Percentiles rank a stretch among this genome's conserved stretches.
Evolutionary conservation across 495 filamentous ascomycete genomes (phyloP).

Genomic region (Neurospora sp.): DNA sequence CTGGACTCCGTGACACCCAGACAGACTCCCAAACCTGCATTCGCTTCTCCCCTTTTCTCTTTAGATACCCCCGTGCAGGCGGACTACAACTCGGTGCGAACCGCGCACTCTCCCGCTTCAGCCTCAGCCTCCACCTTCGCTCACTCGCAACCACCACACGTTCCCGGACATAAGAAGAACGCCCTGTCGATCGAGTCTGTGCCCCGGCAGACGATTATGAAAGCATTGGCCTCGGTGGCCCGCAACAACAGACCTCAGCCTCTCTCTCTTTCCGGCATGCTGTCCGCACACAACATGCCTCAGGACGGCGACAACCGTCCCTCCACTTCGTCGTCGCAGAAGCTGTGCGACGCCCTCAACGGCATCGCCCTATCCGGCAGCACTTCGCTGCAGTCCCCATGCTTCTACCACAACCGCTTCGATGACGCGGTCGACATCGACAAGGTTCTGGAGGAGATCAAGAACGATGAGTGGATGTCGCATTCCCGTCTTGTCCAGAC

Average conservation of each 20-base stretch:
- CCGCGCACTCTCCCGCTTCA: neutral
- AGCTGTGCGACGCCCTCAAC: conserved; percentile 55
- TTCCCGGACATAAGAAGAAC: conserved; percentile 45
- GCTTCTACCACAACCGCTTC: conserved; percentile 94
- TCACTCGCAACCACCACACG: neutral
- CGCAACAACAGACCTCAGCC: conserved; percentile 49
- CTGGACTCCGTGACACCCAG: neutral
- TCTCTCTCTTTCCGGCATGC: conserved; percentile 44
- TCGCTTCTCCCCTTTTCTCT: conserved; percentile 1
- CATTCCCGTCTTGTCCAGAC: conserved; percentile 91
- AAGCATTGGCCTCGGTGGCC: conserved; percentile 68
- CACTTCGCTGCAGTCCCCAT: conserved; percentile 68
- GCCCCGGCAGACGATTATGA: conserved; percentile 78
- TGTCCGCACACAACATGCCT: conserved; percentile 28
- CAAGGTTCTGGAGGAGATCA: conserved; percentile 89
- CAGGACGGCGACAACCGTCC: conserved; percentile 33
- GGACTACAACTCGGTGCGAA: conserved; percentile 2
- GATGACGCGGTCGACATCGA: conserved; percentile 93
- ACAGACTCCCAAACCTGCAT: conserved; percentile 1
- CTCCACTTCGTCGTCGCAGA: conserved; percentile 45
- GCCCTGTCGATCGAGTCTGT: conserved; percentile 59
- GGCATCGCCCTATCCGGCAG: conserved; percentile 40
- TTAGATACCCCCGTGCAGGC: conserved; percentile 3
- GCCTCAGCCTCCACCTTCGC: neutral
- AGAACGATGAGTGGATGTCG: conserved; percentile 79